Evolutionary conservation across 2,329 filamentous ascomycete species (phyloP), one percentile per base, ranked within the genome.

Genomic region (Trematosphaeria pertusa): DNA sequence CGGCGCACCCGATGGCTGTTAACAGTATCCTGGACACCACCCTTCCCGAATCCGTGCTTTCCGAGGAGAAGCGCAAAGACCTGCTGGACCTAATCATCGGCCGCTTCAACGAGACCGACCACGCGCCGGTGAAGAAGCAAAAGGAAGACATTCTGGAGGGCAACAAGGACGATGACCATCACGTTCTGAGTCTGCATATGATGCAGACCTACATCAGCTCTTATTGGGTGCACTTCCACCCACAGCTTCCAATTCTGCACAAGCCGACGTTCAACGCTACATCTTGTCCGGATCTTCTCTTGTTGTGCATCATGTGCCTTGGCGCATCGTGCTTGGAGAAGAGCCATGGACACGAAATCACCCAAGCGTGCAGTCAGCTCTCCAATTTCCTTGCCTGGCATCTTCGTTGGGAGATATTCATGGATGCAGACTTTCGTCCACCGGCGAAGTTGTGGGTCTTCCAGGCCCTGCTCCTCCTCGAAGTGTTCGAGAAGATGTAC

Each of bases 401-500:
- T 73, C 76, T 97, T n/a, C 84, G 94, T 44, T 97, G 92, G 90
- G 89, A 96, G 69, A 88, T 97, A 28, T 97, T 97, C 67, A 94
- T 92, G 81, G 88, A 97, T 66, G 80, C 83, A 11, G 90, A 92
- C 71, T 97, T 95, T 73, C 81, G 90, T 14, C 92, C 94, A 1
- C 93, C 94, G 0, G 93, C 93, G 7, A 96, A 96, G 72, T 75
- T 99, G 6, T 99, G 93, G 93, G 85, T 96, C 0, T 97, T 97
- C 74, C 94, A 97, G 69, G 87, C 93, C 1, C 76, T 97, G 40
- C 78, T 97, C 4, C 80, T 97, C 4, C 80, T 97, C 10, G 94
- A 99, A 69, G 77, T 96, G 0, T 97, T 96, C 63, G 94, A 99
- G 75, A 99, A 99, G 78, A 94, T 96, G 88, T 97, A 93, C 70